Percentiles rank a stretch among this genome's conserved stretches.
Conservation (phyloP, 345 rosid genomes). For the Heritiera fomes region DNA sequence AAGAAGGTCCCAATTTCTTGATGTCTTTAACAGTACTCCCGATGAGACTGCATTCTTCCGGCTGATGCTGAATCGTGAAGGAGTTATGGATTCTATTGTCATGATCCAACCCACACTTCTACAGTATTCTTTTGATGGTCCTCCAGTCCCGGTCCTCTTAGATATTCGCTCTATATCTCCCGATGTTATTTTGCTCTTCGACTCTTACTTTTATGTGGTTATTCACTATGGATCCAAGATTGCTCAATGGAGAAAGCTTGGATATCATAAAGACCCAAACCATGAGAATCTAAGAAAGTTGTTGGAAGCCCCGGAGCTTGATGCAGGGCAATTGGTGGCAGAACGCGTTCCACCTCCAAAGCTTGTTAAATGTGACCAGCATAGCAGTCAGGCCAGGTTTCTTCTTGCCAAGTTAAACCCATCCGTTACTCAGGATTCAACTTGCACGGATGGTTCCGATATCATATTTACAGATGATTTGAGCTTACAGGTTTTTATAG, state of each 20-base stretch:
- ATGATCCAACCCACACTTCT: constrained; percentile 96
- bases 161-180: constrained; percentile 76
- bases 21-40: constrained; percentile 83
- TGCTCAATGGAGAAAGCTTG: constrained; percentile 89
- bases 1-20: constrained; percentile 95
- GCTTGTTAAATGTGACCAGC: constrained; percentile 85
- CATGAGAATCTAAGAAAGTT: constrained; percentile 85
- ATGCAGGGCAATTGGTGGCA: constrained; percentile 62
- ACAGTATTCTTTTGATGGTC: constrained; percentile 90
- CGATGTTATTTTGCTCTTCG: constrained; percentile 82
- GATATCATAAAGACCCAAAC: constrained; percentile 74
- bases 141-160: constrained; percentile 91
- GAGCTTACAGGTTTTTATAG: constrained; percentile 78
- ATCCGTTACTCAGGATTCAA: constrained; percentile 83
- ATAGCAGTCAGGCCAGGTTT: constrained; percentile 93
- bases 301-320: constrained; percentile 82
- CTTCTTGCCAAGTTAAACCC: constrained; percentile 97
- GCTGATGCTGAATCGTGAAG: constrained; percentile 89
- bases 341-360: constrained; percentile 80
- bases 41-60: constrained; percentile 90
- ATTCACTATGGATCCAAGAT: constrained; percentile 88
- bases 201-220: constrained; percentile 63
- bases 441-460: constrained; percentile 59
- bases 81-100: constrained; percentile 80
- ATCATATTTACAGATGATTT: constrained; percentile 82